Percentiles rank a stretch among this genome's conserved stretches.
phyloP scores from a whole-genome alignment of 2,329 filamentous ascomycete species.

The Dryadomyces quercus-mongolicae region DNA sequence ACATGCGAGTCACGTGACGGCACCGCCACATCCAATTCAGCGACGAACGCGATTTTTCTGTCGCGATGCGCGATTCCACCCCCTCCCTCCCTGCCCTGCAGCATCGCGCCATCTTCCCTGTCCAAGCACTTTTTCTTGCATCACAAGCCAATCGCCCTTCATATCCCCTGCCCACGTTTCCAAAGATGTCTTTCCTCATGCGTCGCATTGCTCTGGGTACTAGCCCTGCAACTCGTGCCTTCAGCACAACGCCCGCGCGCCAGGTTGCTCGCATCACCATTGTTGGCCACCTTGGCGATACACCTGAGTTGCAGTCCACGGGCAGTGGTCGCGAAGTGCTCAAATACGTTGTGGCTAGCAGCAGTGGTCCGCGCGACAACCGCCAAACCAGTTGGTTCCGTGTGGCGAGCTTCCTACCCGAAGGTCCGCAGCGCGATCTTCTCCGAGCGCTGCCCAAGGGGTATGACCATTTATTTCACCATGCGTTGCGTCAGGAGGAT shows the following conservation, averaged over 20 bases:
- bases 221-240: slow-evolving; percentile 45
- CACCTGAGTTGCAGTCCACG: slow-evolving; percentile 63
- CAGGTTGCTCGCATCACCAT: slow-evolving; percentile 70
- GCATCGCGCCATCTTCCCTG: not conserved
- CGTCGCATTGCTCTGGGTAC: slow-evolving; percentile 12
- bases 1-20: not conserved
- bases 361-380: slow-evolving; percentile 54
- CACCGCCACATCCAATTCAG: not conserved
- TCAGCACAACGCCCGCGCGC: slow-evolving; percentile 58
- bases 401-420: slow-evolving; percentile 57
- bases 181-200: slow-evolving; percentile 14
- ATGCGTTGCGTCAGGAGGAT: not conserved
- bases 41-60: not conserved
- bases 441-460: slow-evolving; percentile 70
- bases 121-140: not conserved
- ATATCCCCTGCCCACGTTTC: too few species aligned
- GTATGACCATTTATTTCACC: slow-evolving; percentile 27
- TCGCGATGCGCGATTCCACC: not conserved
- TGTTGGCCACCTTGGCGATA: slow-evolving; percentile 70
- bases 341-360: slow-evolving; percentile 65
- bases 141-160: too few species aligned
- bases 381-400: slow-evolving; percentile 77
- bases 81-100: not conserved
- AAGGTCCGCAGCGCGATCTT: slow-evolving; percentile 59
- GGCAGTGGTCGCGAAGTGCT: slow-evolving; percentile 62